A percentile compares a stretch with the other conserved stretches of the same genome.
These are phyloP conservation scores for Colletotrichum noveboracense DNA, from an alignment of 2,329 filamentous ascomycete species.

Conservation along the genomic window DNA sequence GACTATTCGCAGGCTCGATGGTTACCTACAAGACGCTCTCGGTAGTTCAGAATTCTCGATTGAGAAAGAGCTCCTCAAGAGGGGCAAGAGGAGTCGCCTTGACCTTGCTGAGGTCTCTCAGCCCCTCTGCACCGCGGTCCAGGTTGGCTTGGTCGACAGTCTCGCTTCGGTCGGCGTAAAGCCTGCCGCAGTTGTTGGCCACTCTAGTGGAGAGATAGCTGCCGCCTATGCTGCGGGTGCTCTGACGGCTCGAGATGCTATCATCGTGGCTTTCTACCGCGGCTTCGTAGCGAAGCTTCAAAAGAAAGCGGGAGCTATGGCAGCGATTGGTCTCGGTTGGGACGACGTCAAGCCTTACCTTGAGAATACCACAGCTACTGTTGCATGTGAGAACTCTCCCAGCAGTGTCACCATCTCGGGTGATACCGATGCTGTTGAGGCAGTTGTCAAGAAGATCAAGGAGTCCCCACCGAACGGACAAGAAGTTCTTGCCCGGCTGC, in stretches of 20 bases:
- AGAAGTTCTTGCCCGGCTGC: constrained; percentile 31
- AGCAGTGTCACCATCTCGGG: constrained; percentile 32
- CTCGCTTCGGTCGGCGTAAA: constrained; percentile 34
- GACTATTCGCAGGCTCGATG: constrained; percentile 19
- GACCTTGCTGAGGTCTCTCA: constrained; percentile 20
- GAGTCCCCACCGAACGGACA: constrained; percentile 16
- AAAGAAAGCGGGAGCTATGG: constrained; percentile 37
- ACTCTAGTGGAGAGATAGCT: constrained; percentile 48
- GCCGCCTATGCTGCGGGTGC: constrained; percentile 45
- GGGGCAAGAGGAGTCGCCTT: neutral
- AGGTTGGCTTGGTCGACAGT: constrained; percentile 45
- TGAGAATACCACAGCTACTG: constrained; percentile 16
- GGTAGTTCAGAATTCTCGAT: neutral
- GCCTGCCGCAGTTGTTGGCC: constrained; percentile 41
- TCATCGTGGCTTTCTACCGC: constrained; percentile 42
- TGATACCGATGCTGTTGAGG: constrained; percentile 22
- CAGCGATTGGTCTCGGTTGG: constrained; percentile 40
- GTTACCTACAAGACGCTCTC: neutral
- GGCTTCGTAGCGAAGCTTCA: constrained; percentile 28
- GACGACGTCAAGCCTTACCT: constrained; percentile 32
- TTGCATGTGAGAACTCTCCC: constrained; percentile 35
- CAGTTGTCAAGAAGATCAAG: constrained; percentile 31
- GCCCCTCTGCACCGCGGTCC: constrained; percentile 30
- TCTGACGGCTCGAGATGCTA: constrained; percentile 38
- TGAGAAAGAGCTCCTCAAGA: constrained; percentile 21